Conservation (phyloP, 2,329 filamentous ascomycete species). For the Xylariaceae sp. region DNA sequence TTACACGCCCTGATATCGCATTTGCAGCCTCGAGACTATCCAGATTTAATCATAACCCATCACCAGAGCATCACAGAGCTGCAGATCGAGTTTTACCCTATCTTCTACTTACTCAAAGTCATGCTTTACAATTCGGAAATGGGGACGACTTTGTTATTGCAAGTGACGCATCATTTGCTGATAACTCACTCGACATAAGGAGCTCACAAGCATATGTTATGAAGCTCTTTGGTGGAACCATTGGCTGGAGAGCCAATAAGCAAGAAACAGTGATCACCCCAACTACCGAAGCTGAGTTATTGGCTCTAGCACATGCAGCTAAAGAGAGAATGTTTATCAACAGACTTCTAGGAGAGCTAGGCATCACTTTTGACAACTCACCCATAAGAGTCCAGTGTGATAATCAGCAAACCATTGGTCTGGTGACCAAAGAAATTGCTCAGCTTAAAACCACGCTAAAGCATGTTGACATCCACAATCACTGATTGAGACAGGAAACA, state of each 20-base stretch:
- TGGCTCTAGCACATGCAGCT: conserved; percentile 3
- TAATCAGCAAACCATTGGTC: conserved; percentile 7
- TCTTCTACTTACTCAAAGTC: not conserved
- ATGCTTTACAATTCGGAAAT: not conserved
- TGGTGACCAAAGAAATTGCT: not conserved
- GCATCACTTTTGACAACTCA: not conserved
- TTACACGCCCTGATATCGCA: not conserved
- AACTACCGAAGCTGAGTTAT: conserved; percentile 3
- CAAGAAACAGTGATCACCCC: conserved; percentile 1
- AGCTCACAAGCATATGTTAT: conserved; percentile 8
- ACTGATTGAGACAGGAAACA: not conserved
- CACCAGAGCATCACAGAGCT: not conserved
- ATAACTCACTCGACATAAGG: conserved; percentile 3
- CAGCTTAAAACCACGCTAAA: not conserved
- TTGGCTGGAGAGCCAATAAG: conserved; percentile 4
- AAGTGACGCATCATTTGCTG: conserved; percentile 2
- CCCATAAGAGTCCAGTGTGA: not conserved
- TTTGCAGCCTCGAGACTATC: not conserved
- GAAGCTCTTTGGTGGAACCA: conserved; percentile 1
- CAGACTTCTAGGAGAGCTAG: not conserved
- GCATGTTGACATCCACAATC: conserved; percentile 3
- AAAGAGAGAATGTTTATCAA: conserved; percentile 4
- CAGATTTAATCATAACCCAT: not conserved
- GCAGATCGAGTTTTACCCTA: not conserved
- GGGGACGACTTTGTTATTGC: not conserved